Conservation (phyloP, 208 protist species). For the Kentomonas sorsogonicus region DNA sequence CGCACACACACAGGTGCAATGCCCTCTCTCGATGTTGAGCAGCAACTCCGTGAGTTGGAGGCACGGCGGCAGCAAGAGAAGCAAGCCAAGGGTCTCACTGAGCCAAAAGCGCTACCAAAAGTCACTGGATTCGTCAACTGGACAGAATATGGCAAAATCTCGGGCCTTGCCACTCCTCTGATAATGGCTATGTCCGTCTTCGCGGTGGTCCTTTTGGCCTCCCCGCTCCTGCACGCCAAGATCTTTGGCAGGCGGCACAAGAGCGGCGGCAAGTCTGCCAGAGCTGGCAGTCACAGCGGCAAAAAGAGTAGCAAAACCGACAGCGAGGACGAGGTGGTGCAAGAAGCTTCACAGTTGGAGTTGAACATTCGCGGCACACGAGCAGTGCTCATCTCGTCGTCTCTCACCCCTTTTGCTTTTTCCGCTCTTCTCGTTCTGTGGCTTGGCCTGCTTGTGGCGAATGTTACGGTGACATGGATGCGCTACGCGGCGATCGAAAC, state of each 20-base stretch:
- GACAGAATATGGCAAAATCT: slow-evolving; percentile 5
- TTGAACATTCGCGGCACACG: slow-evolving; percentile 11
- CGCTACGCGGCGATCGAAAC: too few relatives aligned
- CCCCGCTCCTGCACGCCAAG: not conserved
- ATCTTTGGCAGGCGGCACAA: too few relatives aligned
- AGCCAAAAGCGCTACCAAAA: slow-evolving; percentile 12
- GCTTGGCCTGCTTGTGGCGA: slow-evolving; percentile 16
- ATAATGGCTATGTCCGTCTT: slow-evolving; percentile 7
- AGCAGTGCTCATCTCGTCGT: slow-evolving; percentile 17
- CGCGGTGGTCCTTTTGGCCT: slow-evolving; percentile 5
- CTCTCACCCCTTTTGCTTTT: slow-evolving; percentile 7
- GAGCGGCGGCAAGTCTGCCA: too few relatives aligned
- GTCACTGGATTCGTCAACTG: too few relatives aligned
- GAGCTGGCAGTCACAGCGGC: too few relatives aligned
- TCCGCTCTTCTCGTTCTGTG: slow-evolving; percentile 15
- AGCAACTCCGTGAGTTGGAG: slow-evolving; percentile 33
- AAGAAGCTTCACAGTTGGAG: slow-evolving; percentile 1
- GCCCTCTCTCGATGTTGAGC: slow-evolving; percentile 33
- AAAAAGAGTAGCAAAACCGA: too few relatives aligned
- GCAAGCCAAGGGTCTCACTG: slow-evolving; percentile 12
- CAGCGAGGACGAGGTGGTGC: too few relatives aligned
- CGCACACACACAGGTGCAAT: slow-evolving; percentile 6
- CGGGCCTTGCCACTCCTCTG: slow-evolving; percentile 12
- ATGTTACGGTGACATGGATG: too few relatives aligned
- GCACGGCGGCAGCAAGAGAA: slow-evolving; percentile 13